A percentile compares a stretch with the other conserved stretches of the same genome.
These are phyloP conservation scores for Phylloporus rhodoxanthus DNA, from an alignment of 768 basidiomycete genomes.

Conservation along the genomic window DNA sequence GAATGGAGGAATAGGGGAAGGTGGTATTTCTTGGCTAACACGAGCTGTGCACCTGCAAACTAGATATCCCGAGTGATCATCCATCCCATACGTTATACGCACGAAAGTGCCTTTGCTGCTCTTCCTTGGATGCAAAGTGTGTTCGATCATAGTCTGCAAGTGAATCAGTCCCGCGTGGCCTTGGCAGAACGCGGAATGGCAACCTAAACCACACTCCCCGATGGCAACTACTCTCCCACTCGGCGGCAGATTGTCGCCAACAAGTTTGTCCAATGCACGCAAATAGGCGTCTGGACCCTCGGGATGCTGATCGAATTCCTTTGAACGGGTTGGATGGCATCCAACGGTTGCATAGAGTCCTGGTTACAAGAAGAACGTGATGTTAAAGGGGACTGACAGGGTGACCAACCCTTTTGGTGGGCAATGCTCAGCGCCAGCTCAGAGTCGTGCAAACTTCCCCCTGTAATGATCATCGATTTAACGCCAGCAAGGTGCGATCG, in stretches of 20 bases:
- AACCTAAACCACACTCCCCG: slow-evolving; percentile 78
- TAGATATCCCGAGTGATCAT: neutral
- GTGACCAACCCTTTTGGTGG: slow-evolving; percentile 40
- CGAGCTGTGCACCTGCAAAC: slow-evolving; percentile 46
- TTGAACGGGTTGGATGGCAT: slow-evolving; percentile 72
- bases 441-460: slow-evolving; percentile 63
- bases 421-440: slow-evolving; percentile 57
- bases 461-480: slow-evolving; percentile 69
- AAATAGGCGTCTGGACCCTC: slow-evolving; percentile 60
- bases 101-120: slow-evolving; percentile 64
- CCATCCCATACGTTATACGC: slow-evolving; percentile 16
- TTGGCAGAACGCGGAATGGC: neutral
- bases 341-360: slow-evolving; percentile 71
- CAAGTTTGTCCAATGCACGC: slow-evolving; percentile 48
- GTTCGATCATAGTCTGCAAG: slow-evolving; percentile 68
- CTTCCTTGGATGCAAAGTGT: slow-evolving; percentile 53
- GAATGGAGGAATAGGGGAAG: slow-evolving; percentile 81
- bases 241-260: slow-evolving; percentile 44
- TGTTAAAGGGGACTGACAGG: neutral
- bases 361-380: slow-evolving; percentile 14
- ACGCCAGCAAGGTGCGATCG: slow-evolving; percentile 58
- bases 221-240: slow-evolving; percentile 61
- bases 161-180: neutral
- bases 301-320: slow-evolving; percentile 55
- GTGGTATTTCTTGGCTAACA: slow-evolving; percentile 61